A percentile compares a stretch with the other conserved stretches of the same genome.
Conservation (phyloP, 1,284 basidiomycete species). For the Wallemia ichthyophaga region DNA sequence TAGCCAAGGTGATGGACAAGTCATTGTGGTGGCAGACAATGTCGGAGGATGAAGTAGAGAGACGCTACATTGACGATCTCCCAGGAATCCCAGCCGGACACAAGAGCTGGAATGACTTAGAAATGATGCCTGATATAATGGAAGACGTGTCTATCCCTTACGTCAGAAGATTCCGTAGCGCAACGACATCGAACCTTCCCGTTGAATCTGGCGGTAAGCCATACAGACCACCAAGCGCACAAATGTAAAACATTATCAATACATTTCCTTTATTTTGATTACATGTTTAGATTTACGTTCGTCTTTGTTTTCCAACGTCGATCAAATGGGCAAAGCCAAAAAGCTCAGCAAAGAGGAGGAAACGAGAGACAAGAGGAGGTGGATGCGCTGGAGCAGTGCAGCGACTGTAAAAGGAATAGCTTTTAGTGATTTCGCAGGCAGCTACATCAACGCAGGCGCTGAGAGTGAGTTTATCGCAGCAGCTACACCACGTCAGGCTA, state of each 20-base stretch:
- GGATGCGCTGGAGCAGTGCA: not conserved
- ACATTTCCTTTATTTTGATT: not conserved
- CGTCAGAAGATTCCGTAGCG: conserved; percentile 59
- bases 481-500: not conserved
- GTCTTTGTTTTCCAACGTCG: conserved; percentile 2
- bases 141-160: conserved; percentile 77
- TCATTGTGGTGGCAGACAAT: conserved; percentile 75
- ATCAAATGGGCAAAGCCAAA: not conserved
- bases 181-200: conserved; percentile 10
- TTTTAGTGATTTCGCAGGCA: not conserved
- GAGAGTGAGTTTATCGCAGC: not conserved
- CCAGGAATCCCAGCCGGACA: conserved; percentile 23
- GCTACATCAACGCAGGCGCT: not conserved
- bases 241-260: not conserved
- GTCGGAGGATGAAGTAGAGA: conserved; percentile 62
- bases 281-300: not conserved
- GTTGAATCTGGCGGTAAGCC: not conserved
- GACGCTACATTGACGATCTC: conserved; percentile 59
- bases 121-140: conserved; percentile 42
- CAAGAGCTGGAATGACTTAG: conserved; percentile 22
- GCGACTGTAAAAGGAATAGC: not conserved
- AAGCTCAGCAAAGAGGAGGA: not conserved
- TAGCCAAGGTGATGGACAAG: conserved; percentile 36
- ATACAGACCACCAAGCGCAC: not conserved
- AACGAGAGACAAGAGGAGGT: not conserved